These are phyloP conservation scores for Chrysoporthe austroafricana DNA, from an alignment of 2,329 filamentous ascomycete genomes.

Conservation along the genomic window DNA sequence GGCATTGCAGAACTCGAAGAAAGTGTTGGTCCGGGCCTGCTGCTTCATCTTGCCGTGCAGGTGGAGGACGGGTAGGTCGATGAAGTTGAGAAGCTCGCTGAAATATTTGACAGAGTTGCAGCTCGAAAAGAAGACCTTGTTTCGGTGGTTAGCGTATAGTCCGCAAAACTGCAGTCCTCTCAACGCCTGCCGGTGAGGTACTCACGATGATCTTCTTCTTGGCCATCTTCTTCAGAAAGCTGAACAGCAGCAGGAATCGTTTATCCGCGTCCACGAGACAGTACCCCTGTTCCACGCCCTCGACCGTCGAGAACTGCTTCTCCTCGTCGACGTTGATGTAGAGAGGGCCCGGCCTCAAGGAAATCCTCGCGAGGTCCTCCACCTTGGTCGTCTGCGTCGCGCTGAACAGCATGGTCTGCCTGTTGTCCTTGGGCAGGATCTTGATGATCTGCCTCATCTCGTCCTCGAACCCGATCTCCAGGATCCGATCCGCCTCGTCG, in stretches of 20 bases:
- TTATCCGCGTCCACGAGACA: constrained; percentile 92
- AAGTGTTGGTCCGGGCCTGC: constrained; percentile 97
- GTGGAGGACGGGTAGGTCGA: constrained; percentile 86
- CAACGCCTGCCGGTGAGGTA: background rate
- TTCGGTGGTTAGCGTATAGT: background rate
- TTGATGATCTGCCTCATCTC: constrained; percentile 97
- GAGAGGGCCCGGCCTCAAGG: constrained; percentile 83
- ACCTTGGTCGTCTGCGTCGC: constrained; percentile 99
- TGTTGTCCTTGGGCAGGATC: constrained; percentile 82
- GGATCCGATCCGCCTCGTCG: constrained; percentile 93
- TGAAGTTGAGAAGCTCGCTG: constrained; percentile 94
- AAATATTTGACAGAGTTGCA: constrained; percentile 97
- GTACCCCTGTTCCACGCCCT: constrained; percentile 94
- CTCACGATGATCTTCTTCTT: constrained; percentile 95
- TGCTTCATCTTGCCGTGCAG: constrained; percentile 97
- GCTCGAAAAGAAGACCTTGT: constrained; percentile 81
- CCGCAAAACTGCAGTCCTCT: background rate
- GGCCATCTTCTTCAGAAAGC: constrained; percentile 86
- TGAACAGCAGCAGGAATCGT: constrained; percentile 91
- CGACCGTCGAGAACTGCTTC: constrained; percentile 89
- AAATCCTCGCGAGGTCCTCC: constrained; percentile 93
- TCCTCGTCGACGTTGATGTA: constrained; percentile 97
- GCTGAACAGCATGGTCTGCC: constrained; percentile 98
- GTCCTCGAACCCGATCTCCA: constrained; percentile 98
- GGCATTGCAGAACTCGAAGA: constrained; percentile 87